These are phyloP conservation scores for Aspergillus diversus DNA, from an alignment of 495 filamentous ascomycete genomes.

Conservation along the genomic window DNA sequence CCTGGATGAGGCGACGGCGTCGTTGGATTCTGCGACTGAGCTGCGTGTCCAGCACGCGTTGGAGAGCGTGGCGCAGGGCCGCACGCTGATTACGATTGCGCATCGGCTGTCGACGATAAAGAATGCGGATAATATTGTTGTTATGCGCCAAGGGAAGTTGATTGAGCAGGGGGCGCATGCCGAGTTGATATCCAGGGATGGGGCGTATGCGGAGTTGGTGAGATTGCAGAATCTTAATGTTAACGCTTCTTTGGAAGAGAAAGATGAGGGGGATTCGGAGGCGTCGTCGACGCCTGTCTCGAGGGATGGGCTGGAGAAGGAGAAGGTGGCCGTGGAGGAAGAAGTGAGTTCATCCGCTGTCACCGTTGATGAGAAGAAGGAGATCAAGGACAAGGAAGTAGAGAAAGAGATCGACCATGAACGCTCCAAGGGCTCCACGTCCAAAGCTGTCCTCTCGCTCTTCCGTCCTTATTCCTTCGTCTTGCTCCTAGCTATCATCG, in stretches of 20 bases:
- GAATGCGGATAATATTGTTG: conserved; percentile 42
- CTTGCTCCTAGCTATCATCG: conserved; percentile 6
- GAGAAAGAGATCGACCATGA: background rate
- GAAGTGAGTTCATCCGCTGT: background rate
- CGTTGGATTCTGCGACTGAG: conserved; percentile 65
- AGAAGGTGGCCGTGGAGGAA: conserved; percentile 1
- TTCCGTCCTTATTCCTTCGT: conserved; percentile 15
- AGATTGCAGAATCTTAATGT: conserved; percentile 25
- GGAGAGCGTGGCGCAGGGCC: conserved; percentile 32
- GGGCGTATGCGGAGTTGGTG: conserved; percentile 22
- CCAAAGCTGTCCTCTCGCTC: conserved; percentile 9
- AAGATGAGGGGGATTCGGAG: background rate
- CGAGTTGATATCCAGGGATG: conserved; percentile 32
- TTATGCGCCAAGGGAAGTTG: conserved; percentile 36
- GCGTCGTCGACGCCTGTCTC: background rate
- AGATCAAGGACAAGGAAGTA: background rate
- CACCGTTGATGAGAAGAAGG: background rate
- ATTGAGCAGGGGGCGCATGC: conserved; percentile 45
- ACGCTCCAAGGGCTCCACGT: conserved; percentile 8
- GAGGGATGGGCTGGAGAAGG: conserved; percentile 4
- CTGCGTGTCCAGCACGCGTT: conserved; percentile 72
- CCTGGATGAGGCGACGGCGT: conserved; percentile 61
- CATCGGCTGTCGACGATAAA: conserved; percentile 53
- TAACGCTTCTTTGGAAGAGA: conserved; percentile 5
- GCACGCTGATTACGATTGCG: conserved; percentile 50